Percentiles rank a stretch among this genome's conserved stretches.
Conservation (phyloP, 345 rosid genomes). For the Arabidopsis arenosa region DNA sequence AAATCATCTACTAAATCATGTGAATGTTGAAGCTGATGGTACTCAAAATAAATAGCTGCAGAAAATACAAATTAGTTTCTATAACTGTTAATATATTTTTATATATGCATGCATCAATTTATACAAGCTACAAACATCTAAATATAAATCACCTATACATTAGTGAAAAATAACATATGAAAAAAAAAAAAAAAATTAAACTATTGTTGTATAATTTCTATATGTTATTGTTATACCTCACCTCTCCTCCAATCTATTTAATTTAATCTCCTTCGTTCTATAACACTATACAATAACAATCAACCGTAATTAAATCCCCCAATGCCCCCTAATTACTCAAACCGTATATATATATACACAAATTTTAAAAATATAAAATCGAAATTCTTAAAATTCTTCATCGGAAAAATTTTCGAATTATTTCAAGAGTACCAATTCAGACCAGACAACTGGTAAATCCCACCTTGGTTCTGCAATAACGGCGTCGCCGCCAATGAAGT, state of each 20-base stretch:
- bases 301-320: conserved; percentile 23
- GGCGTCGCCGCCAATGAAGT: conserved; percentile 26
- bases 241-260: conserved; percentile 31
- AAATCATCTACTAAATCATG: background rate
- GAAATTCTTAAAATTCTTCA: too few species aligned
- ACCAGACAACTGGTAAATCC: conserved; percentile 65
- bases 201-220: conserved; percentile 27
- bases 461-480: conserved; percentile 46
- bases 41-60: background rate
- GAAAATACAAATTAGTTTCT: conserved; percentile 1
- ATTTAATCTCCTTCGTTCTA: background rate
- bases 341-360: conserved; percentile 36
- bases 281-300: conserved; percentile 29
- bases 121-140: conserved; percentile 30
- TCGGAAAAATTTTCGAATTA: too few species aligned
- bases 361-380: background rate
- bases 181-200: background rate
- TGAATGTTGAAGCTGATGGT: background rate
- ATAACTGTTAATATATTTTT: conserved; percentile 3
- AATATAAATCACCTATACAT: conserved; percentile 17
- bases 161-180: background rate
- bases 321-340: conserved; percentile 32
- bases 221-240: conserved; percentile 27
- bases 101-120: conserved; percentile 13
- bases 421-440: conserved; percentile 73